phyloP scores from a whole-genome alignment of 2,329 filamentous ascomycete genomes.

The Penicillium thymicola region DNA sequence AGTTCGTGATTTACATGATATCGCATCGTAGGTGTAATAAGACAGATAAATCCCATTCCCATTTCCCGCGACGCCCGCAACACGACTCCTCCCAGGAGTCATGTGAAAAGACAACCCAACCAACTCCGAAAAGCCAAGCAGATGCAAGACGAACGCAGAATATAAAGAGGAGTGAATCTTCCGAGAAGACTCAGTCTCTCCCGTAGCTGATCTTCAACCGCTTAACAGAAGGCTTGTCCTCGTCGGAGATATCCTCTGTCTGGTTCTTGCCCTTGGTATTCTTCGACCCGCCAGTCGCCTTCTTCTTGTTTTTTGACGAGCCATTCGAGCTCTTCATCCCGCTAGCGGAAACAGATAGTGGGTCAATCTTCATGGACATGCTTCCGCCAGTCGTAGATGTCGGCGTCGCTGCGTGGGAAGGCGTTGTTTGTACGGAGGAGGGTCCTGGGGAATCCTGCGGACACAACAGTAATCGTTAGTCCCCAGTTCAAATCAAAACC shows the following conservation, averaged over 20 bases:
- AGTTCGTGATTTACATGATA: conserved; percentile 13
- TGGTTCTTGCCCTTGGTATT: conserved; percentile 30
- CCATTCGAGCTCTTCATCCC: conserved; percentile 21
- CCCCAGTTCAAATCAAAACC: neutral
- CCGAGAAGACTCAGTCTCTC: conserved; percentile 31
- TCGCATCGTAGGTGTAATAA: conserved; percentile 3
- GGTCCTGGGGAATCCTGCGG: conserved; percentile 42
- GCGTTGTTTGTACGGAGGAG: conserved; percentile 46
- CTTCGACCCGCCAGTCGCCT: conserved; percentile 31
- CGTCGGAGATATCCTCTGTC: conserved; percentile 33
- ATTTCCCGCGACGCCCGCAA: conserved; percentile 3
- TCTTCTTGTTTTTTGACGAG: conserved; percentile 45
- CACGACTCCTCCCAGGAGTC: conserved; percentile 3
- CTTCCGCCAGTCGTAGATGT: conserved; percentile 36
- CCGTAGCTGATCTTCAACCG: conserved; percentile 47
- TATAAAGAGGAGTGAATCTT: neutral
- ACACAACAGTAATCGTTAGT: conserved; percentile 2
- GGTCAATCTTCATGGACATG: conserved; percentile 25
- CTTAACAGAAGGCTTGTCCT: conserved; percentile 41
- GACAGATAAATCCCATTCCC: neutral
- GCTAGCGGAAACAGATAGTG: conserved; percentile 1
- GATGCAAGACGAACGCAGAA: neutral
- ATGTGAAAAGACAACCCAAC: conserved; percentile 1
- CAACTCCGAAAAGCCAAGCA: conserved; percentile 10
- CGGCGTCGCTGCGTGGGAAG: conserved; percentile 47